Conservation (phyloP, 1,284 basidiomycete species). For the Rhodotorula sp. region DNA sequence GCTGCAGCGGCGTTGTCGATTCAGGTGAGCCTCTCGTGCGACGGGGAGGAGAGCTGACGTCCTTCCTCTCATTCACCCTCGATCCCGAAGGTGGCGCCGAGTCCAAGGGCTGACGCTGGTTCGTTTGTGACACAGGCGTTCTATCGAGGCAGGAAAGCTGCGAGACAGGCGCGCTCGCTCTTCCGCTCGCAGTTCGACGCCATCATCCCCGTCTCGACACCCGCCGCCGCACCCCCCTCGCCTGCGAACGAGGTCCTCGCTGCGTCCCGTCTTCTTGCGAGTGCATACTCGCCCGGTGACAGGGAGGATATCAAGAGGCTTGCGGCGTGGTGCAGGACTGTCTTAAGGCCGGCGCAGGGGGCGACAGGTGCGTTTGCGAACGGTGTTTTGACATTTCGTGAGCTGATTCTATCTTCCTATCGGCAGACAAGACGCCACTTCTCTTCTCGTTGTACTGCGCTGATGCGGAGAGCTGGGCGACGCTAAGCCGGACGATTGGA, state of each 20-base stretch:
- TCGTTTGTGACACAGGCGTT: constrained; percentile 28
- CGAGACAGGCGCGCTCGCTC: constrained; percentile 51
- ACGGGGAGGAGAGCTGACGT: too few relatives aligned
- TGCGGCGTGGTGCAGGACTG: constrained; percentile 56
- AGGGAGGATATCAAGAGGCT: constrained; percentile 49
- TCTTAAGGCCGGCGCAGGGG: constrained; percentile 43
- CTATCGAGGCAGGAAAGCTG: constrained; percentile 54
- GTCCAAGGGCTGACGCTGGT: too few relatives aligned
- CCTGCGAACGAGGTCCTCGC: constrained; percentile 7
- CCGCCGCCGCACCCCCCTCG: neutral
- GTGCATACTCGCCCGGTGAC: constrained; percentile 29
- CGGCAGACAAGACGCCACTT: constrained; percentile 21
- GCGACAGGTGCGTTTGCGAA: neutral
- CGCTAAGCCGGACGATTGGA: constrained; percentile 42
- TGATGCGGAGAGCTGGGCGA: constrained; percentile 43
- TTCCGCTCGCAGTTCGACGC: constrained; percentile 56
- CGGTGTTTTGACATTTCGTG: neutral
- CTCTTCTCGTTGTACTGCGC: constrained; percentile 25
- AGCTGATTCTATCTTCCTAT: neutral
- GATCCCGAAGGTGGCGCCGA: constrained; percentile 2
- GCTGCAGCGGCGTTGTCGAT: constrained; percentile 62
- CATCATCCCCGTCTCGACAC: constrained; percentile 41
- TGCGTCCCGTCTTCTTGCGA: constrained; percentile 36
- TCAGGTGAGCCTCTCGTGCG: constrained; percentile 63
- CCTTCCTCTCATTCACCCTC: neutral